Evolutionary conservation across 2,329 filamentous ascomycete species (phyloP).

Genomic region (Macrophomina pseudophaseolina): DNA sequence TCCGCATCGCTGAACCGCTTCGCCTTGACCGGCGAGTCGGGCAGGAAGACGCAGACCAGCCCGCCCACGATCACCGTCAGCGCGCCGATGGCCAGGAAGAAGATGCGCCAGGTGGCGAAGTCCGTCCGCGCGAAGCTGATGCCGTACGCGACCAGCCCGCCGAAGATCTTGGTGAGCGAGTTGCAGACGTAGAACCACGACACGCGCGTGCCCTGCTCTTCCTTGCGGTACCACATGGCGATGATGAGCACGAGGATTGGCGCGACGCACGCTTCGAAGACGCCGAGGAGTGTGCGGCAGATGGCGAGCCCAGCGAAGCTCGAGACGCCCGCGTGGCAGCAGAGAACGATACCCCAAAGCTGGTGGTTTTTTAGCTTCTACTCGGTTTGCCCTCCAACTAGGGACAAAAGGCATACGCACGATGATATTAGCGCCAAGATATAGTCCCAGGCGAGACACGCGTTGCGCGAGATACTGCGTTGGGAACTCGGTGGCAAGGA

Average conservation of each 20-base stretch:
- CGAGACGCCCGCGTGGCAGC: conserved; percentile 16
- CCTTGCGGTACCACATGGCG: conserved; percentile 66
- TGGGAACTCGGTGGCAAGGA: conserved; percentile 65
- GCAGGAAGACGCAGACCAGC: conserved; percentile 39
- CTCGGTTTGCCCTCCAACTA: not conserved
- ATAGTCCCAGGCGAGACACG: conserved; percentile 62
- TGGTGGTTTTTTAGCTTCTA: not conserved
- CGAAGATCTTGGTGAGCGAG: conserved; percentile 35
- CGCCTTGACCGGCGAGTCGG: conserved; percentile 44
- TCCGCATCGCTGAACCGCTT: conserved; percentile 42
- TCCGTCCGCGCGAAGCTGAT: conserved; percentile 34
- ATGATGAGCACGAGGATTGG: conserved; percentile 54
- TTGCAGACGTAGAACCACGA: conserved; percentile 31
- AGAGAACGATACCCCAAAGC: conserved; percentile 52
- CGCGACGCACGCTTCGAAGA: conserved; percentile 70
- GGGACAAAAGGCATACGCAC: not conserved
- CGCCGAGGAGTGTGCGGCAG: conserved; percentile 60
- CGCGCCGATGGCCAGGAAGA: conserved; percentile 50
- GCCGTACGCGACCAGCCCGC: conserved; percentile 27
- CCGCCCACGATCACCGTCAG: conserved; percentile 39
- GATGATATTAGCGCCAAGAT: conserved; percentile 56
- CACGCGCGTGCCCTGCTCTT: conserved; percentile 56
- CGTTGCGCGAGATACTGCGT: conserved; percentile 69
- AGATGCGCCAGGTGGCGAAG: conserved; percentile 28
- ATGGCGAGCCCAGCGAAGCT: conserved; percentile 42